Percentiles rank a stretch among this genome's conserved stretches.
Conservation (phyloP, 495 filamentous ascomycete species). For the Bathelium albidoporum region DNA sequence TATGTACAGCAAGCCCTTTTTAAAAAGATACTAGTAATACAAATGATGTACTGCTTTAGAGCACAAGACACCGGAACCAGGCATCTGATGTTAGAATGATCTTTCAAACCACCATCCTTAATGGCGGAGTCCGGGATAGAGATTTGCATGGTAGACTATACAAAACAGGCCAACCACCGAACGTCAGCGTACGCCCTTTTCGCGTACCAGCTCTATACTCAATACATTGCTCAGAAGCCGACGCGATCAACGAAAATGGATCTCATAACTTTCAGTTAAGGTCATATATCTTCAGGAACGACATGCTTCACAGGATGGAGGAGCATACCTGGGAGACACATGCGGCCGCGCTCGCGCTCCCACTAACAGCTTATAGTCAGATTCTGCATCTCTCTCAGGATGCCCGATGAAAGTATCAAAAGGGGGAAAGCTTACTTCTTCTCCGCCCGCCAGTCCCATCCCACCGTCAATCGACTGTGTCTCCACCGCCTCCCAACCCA, state of each 20-base stretch:
- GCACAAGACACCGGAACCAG: not conserved
- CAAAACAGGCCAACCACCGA: not conserved
- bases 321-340: constrained; percentile 84
- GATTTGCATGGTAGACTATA: not conserved
- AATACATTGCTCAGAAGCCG: not conserved
- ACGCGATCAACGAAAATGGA: not conserved
- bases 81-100: not conserved
- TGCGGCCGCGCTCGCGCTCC: constrained; percentile 36
- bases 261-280: not conserved
- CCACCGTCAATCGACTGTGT: constrained; percentile 5
- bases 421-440: not conserved
- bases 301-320: constrained; percentile 33
- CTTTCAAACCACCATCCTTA: not conserved
- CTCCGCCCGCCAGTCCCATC: constrained; percentile 4
- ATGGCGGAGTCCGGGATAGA: not conserved
- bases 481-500: constrained; percentile 34
- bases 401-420: not conserved
- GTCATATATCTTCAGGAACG: not conserved
- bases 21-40: not conserved
- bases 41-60: not conserved
- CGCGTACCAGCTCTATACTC: not conserved
- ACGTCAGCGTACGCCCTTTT: not conserved
- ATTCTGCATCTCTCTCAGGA: constrained; percentile 16
- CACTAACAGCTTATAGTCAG: constrained; percentile 13
- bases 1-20: not conserved